A percentile compares a stretch with the other conserved stretches of the same genome.
phyloP scores from a whole-genome alignment of 208 protist genomes.

The Novymonas esmeraldas region DNA sequence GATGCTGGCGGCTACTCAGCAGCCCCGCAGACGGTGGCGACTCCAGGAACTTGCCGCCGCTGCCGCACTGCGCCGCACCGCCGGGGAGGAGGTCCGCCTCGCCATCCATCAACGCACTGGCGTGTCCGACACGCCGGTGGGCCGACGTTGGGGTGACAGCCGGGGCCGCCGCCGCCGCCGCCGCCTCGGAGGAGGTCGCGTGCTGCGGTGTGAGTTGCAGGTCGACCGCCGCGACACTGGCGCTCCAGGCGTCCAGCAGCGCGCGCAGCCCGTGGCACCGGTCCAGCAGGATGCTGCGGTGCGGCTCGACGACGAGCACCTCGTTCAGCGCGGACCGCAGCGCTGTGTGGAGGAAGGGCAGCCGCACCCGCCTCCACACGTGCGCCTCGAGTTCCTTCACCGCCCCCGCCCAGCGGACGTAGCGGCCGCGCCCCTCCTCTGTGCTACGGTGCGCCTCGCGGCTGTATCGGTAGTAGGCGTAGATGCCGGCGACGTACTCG shows the following conservation, averaged over 20 bases:
- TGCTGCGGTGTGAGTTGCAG: slow-evolving; percentile 23
- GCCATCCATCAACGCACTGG: too few relatives aligned
- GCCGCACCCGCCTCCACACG: slow-evolving; percentile 37
- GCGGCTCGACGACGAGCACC: slow-evolving; percentile 55
- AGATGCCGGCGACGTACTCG: slow-evolving; percentile 37
- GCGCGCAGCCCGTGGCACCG: slow-evolving; percentile 46
- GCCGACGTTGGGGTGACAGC: background rate
- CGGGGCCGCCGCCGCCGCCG: too few relatives aligned
- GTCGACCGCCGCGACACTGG: slow-evolving; percentile 18
- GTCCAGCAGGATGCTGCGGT: slow-evolving; percentile 63
- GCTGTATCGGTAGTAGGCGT: slow-evolving; percentile 48
- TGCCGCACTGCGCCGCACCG: slow-evolving; percentile 9
- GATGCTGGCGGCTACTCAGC: slow-evolving; percentile 12
- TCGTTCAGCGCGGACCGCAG: slow-evolving; percentile 39
- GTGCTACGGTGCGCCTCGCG: slow-evolving; percentile 36
- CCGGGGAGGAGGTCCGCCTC: background rate
- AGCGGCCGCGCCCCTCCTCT: slow-evolving; percentile 33
- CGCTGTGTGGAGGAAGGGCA: slow-evolving; percentile 38
- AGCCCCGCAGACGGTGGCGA: background rate
- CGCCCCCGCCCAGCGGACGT: slow-evolving; percentile 49
- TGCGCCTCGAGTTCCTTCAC: slow-evolving; percentile 48
- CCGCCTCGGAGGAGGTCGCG: background rate
- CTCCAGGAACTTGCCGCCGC: slow-evolving; percentile 16
- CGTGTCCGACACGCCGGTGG: too few relatives aligned
- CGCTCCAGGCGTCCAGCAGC: slow-evolving; percentile 61